Evolutionary conservation across 2,329 filamentous ascomycete species (phyloP).

Genomic region (Colletotrichum simmondsii): DNA sequence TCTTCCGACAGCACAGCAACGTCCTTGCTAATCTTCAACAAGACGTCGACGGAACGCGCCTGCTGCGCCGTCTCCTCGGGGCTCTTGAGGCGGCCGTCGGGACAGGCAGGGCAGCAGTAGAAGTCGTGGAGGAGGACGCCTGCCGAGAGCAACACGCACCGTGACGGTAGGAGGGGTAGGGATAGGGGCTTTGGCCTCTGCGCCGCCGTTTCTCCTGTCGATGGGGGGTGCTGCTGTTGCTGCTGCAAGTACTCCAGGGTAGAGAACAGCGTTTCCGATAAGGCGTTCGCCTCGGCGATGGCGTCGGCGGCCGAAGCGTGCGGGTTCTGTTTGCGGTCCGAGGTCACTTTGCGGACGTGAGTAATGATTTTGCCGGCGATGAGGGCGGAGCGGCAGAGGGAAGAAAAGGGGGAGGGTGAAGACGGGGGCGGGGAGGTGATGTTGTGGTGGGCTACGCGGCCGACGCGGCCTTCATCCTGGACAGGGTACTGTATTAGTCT

Average conservation of each 20-base stretch:
- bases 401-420: conserved; percentile 58
- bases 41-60: conserved; percentile 44
- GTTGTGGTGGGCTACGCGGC: conserved; percentile 40
- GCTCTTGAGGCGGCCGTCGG: conserved; percentile 34
- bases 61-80: conserved; percentile 44
- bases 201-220: background rate
- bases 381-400: conserved; percentile 54
- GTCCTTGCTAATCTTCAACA: conserved; percentile 42
- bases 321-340: conserved; percentile 21
- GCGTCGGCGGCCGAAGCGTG: background rate
- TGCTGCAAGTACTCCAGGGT: background rate
- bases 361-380: conserved; percentile 46
- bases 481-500: conserved; percentile 1
- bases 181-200: background rate
- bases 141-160: conserved; percentile 37
- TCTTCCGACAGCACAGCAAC: conserved; percentile 43
- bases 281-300: background rate
- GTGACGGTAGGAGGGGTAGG: conserved; percentile 32
- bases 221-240: background rate
- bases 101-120: conserved; percentile 47
- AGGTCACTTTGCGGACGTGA: conserved; percentile 40
- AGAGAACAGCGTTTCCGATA: background rate
- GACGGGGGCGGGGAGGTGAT: conserved; percentile 55
- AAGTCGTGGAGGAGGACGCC: conserved; percentile 46
- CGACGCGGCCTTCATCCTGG: conserved; percentile 50